These are phyloP conservation scores for Aspergillus leporis DNA, from an alignment of 495 filamentous ascomycete genomes.

Conservation along the genomic window DNA sequence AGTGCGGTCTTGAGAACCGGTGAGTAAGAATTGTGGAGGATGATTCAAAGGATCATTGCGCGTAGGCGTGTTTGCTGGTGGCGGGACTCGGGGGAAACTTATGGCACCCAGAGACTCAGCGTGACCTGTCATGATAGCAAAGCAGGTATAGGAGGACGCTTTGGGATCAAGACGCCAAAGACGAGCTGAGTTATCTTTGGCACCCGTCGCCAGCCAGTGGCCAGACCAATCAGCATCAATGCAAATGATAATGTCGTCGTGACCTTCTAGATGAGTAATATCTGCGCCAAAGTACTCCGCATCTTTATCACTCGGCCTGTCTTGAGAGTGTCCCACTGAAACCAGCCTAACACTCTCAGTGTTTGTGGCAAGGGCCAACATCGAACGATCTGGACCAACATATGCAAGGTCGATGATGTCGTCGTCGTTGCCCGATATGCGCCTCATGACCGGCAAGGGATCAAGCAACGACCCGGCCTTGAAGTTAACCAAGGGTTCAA, in stretches of 20 bases:
- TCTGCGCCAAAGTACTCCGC: conserved; percentile 82
- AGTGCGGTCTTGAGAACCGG: conserved; percentile 91
- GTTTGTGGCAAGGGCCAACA: conserved; percentile 91
- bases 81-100: conserved; percentile 68
- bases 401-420: conserved; percentile 94
- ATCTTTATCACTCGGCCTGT: conserved; percentile 31
- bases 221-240: conserved; percentile 95
- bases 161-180: conserved; percentile 86
- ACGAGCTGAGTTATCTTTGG: conserved; percentile 93
- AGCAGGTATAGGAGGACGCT: conserved; percentile 72
- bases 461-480: conserved; percentile 39
- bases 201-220: conserved; percentile 91
- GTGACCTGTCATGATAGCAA: conserved; percentile 82
- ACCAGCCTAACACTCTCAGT: conserved; percentile 90
- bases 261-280: conserved; percentile 78
- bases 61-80: conserved; percentile 64
- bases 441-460: conserved; percentile 57
- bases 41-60: conserved; percentile 67
- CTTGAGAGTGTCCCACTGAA: conserved; percentile 52
- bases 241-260: conserved; percentile 94
- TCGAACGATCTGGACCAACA: conserved; percentile 72
- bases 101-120: conserved; percentile 95
- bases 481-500: conserved; percentile 38
- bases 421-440: conserved; percentile 94
- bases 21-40: conserved; percentile 80